Percentiles rank a stretch among this genome's conserved stretches.
Conservation (phyloP, 1,139 yeast genomes). For the Debaryomyces fabryi region DNA sequence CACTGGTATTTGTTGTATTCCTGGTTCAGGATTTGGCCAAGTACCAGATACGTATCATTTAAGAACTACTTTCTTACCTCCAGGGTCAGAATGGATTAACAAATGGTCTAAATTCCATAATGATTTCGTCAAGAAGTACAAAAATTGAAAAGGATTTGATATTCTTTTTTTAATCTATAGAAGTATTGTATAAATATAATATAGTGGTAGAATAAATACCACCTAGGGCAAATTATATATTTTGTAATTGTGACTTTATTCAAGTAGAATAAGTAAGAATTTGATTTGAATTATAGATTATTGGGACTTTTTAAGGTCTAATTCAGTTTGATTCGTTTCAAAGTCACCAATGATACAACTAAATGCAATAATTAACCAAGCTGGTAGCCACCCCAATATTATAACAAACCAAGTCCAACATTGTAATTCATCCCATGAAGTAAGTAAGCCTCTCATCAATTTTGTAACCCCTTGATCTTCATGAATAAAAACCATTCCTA, state of each 20-base stretch:
- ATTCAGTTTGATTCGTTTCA: conserved; percentile 13
- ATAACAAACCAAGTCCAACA: conserved; percentile 89
- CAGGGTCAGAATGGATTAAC: conserved; percentile 87
- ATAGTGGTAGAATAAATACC: neutral
- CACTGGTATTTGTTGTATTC: conserved; percentile 98
- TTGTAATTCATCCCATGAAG: conserved; percentile 70
- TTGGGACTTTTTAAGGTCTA: conserved; percentile 12
- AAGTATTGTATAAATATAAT: neutral
- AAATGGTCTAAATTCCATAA: conserved; percentile 78
- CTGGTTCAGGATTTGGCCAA: conserved; percentile 98
- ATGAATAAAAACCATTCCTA: conserved; percentile 34
- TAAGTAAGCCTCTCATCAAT: conserved; percentile 53
- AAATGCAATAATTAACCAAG: conserved; percentile 63
- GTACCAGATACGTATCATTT: conserved; percentile 84
- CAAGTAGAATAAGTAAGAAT: neutral
- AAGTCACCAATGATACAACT: conserved; percentile 36
- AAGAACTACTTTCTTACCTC: conserved; percentile 94
- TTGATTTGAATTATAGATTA: neutral
- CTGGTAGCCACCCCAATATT: conserved; percentile 78
- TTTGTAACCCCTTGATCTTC: conserved; percentile 35
- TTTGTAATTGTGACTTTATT: neutral
- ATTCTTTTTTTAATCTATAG: neutral
- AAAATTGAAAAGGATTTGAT: conserved; percentile 9
- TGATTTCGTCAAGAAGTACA: conserved; percentile 62
- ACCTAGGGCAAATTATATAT: neutral